These are phyloP conservation scores for Metarhizium album DNA, from an alignment of 2,329 filamentous ascomycete species.

Conservation along the genomic window DNA sequence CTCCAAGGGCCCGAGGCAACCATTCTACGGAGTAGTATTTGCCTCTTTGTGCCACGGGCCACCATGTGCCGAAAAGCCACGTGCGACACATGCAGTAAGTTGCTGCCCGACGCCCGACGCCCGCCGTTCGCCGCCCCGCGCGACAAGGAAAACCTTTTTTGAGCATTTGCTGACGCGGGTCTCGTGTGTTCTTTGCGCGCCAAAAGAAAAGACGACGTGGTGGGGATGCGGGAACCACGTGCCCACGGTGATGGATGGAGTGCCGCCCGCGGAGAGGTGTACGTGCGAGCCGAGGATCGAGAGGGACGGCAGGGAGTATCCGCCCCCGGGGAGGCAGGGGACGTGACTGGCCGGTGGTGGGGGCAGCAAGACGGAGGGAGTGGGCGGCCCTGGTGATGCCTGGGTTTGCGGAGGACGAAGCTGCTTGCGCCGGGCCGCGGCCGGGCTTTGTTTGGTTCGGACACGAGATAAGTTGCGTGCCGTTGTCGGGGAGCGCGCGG, in stretches of 20 bases:
- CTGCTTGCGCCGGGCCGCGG: too few species aligned
- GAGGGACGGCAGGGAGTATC: constrained; percentile 50
- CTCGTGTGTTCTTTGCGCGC: neutral
- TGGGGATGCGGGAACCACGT: constrained; percentile 55
- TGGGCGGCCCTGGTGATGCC: too few species aligned
- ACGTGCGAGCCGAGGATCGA: constrained; percentile 53
- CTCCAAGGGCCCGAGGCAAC: too few species aligned
- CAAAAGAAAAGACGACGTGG: constrained; percentile 49
- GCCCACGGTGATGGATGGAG: constrained; percentile 47
- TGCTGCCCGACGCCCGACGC: too few species aligned
- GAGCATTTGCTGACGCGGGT: neutral
- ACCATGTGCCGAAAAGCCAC: constrained; percentile 55
- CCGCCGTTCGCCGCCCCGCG: too few species aligned
- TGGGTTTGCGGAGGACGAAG: too few species aligned
- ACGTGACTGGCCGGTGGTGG: constrained; percentile 26
- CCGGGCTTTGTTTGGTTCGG: too few species aligned
- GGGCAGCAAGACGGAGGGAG: constrained; percentile 20
- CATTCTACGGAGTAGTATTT: too few species aligned
- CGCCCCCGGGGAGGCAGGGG: constrained; percentile 45
- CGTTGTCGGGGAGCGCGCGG: too few species aligned
- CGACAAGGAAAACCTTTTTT: too few species aligned
- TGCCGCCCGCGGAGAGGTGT: constrained; percentile 52
- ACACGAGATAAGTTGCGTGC: neutral
- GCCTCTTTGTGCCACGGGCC: too few species aligned
- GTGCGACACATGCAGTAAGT: constrained; percentile 52